Evolutionary conservation across 192 early-diverging fungal genomes (phyloP), one percentile per base, ranked within the genome.

Genomic region (Chytriomyces sp.): DNA sequence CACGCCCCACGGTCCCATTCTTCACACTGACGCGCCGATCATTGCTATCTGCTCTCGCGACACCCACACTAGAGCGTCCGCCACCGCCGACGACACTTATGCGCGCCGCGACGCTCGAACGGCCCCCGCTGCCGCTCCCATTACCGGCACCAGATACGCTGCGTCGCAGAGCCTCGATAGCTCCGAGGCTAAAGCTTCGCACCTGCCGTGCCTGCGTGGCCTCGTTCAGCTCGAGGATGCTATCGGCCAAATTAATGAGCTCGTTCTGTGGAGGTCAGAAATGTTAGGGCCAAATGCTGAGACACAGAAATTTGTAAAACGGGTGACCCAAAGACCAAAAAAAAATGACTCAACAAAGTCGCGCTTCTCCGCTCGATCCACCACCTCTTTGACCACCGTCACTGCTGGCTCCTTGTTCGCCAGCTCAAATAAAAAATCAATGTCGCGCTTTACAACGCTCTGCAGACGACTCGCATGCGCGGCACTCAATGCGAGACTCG

Each of bases 301-400:
- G 44, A 14, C 44, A 22, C 3, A 49, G 22, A 49, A 49, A 49
- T 49, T n/a, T n/a, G n/a, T n/a, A n/a, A n/a, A n/a, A n/a, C n/a
- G n/a, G n/a, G n/a, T n/a, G n/a, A n/a, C n/a, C n/a, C n/a, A n/a
- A n/a, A n/a, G n/a, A n/a, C n/a, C n/a, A n/a, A n/a, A n/a, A n/a
- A n/a, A n/a, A n/a, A n/a, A n/a, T n/a, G n/a, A 49, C 44, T 49
- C 44, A n/a, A 49, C 44, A 39, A 65, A 65, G 34, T 65, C 63
- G 5, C 37, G 63, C 63, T 41, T n/a, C 39, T 52, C 38, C 14
- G 14, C n/a, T 31, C 34, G 19, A n/a, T 19, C 34, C 17, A 14
- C 1, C 10, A 26, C 49, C 7, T 33, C 41, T 19, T 40, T 49
- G 12, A 31, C 19, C 30, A 31, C 56, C 56, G 19, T 58, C 40